Base-by-base conservation (phyloP, 2,329 filamentous ascomycete species). In the Kalaharituber pfeilii region DNA sequence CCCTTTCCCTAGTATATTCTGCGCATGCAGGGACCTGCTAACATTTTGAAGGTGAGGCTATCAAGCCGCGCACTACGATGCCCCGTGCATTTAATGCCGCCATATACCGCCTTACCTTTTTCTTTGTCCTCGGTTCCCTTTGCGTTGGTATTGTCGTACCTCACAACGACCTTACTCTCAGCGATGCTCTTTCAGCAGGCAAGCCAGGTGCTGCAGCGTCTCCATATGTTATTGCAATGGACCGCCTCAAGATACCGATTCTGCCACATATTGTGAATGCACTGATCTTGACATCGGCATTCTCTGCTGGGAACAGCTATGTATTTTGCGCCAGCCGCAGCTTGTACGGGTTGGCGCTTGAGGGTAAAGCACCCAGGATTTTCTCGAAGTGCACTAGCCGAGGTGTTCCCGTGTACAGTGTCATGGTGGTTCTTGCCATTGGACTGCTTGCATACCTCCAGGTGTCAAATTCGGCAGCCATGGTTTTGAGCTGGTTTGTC, bases 61-160 rank as follows among this genome's bases (percentile, higher is more conserved):
- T 82, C 62, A 82, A 85, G 60, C 82, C 83, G 0, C 78, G 82
- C 15, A 69, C 69, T 18, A 76, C 81, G 20, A 77, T 91, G 67
- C 84, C 84, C 0, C 78, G 76, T 39, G 84, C 84, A 1, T 87
- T 79, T 68, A 86, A 86, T 57, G 79, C 81, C 50, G 83, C 88
- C 1, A 87, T 88, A 66, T 87, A 84, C 67, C 80, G 85, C 28
- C 70, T 89, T 28, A 81, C 81, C 0, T 70, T 76, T 1, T 88
- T 89, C 67, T 88, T 87, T 68, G 75, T 86, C 36, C 74, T 86
- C 1, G 84, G 84, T 1, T 79, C 82, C 0, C 72, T 91, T 1
- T 78, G 76, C 20, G 79, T 86, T 3, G 82, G 83, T 7, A 81
- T 86, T 50, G 65, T 85, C 22, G 78, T 88, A 33, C 75, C 86